phyloP scores from a whole-genome alignment of 495 filamentous ascomycete species.

The Lophiotrema nucula region DNA sequence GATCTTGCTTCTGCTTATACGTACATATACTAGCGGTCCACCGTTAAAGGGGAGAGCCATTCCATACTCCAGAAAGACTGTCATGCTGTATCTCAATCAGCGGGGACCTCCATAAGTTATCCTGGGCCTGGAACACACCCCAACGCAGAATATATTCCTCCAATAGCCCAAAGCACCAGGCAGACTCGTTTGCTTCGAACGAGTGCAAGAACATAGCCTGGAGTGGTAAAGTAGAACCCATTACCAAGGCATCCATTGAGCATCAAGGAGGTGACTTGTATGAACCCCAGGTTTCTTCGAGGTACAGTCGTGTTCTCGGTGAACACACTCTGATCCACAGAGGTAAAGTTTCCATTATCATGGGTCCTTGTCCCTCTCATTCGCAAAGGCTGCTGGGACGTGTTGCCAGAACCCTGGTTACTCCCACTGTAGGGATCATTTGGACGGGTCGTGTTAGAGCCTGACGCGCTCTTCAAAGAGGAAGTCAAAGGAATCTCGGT shows the following conservation, averaged over 20 bases:
- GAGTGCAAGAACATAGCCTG: neutral
- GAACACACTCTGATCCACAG: no score
- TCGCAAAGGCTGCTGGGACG: no score
- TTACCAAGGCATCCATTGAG: neutral
- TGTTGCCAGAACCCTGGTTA: no score
- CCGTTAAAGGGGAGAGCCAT: constrained; percentile 13
- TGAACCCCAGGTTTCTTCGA: neutral
- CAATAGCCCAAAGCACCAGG: neutral
- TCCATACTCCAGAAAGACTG: constrained; percentile 11
- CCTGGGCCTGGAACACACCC: no score
- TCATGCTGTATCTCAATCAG: no score
- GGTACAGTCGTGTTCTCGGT: neutral
- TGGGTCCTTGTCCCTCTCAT: no score
- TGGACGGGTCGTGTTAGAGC: no score
- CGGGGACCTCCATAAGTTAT: no score
- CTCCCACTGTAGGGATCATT: no score
- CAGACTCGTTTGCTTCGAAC: neutral
- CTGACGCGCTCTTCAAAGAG: no score
- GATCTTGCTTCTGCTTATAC: neutral
- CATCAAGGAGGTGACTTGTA: neutral
- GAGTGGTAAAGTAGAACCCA: neutral
- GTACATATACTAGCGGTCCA: constrained; percentile 11
- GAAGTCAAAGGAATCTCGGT: no score
- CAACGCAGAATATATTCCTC: neutral
- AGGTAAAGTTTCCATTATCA: no score